phyloP scores from a whole-genome alignment of 2,329 filamentous ascomycete genomes.

The Blastomyces gilchristii region DNA sequence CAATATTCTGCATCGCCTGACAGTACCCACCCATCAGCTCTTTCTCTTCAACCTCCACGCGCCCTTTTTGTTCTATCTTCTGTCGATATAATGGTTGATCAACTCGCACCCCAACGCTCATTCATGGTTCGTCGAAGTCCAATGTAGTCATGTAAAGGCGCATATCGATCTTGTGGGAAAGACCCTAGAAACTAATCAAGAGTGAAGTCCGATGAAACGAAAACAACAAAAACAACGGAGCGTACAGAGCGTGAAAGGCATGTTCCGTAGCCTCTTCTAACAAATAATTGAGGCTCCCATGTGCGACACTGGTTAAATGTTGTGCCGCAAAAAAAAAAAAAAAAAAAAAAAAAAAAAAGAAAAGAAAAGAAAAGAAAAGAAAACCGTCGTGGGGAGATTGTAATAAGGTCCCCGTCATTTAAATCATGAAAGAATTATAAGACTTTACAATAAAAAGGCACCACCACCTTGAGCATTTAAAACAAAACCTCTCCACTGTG shows the following conservation, averaged over 20 bases:
- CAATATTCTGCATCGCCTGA: constrained; percentile 40
- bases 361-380: no score
- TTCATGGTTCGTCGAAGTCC: not conserved
- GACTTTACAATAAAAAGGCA: not conserved
- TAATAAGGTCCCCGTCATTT: not conserved
- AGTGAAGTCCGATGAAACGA: not conserved
- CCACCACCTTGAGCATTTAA: constrained; percentile 28
- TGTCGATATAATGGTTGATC: not conserved
- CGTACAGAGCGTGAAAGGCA: not conserved
- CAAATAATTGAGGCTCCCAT: not conserved
- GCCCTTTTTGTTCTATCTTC: not conserved
- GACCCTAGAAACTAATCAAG: not conserved
- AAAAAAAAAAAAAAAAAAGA: not conserved
- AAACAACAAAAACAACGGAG: not conserved
- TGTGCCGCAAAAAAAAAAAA: not conserved
- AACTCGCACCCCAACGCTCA: not conserved
- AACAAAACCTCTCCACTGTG: constrained; percentile 64
- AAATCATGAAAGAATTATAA: not conserved
- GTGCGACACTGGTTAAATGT: not conserved
- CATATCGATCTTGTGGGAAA: not conserved
- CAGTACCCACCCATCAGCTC: constrained; percentile 8
- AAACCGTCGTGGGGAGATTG: no score
- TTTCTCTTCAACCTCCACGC: constrained; percentile 10
- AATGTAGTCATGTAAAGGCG: not conserved
- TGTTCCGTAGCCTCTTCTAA: not conserved